phyloP scores from a whole-genome alignment of 108 stramenopile genomes.

The Nitzschia sp. region DNA sequence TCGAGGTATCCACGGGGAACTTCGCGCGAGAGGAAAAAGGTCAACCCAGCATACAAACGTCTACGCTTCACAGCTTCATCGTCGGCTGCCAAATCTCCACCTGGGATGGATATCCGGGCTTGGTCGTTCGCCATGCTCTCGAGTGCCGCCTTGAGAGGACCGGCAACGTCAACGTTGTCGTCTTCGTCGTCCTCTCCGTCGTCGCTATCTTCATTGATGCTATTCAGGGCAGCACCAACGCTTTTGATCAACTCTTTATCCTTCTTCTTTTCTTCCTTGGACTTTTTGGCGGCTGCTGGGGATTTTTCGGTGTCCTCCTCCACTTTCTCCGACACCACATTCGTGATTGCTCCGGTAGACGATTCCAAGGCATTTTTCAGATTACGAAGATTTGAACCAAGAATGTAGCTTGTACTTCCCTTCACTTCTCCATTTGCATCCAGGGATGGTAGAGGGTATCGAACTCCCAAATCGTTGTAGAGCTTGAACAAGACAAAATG shows the following conservation, averaged over 20 bases:
- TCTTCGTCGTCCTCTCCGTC: slow-evolving; percentile 65
- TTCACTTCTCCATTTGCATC: slow-evolving; percentile 52
- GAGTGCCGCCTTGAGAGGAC: slow-evolving; percentile 77
- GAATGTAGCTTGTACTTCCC: slow-evolving; percentile 62
- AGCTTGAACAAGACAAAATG: slow-evolving; percentile 96
- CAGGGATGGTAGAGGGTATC: slow-evolving; percentile 78
- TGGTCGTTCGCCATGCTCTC: slow-evolving; percentile 69
- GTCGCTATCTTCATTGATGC: slow-evolving; percentile 45
- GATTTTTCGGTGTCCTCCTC: slow-evolving; percentile 24
- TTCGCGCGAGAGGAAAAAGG: slow-evolving; percentile 93
- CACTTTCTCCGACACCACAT: slow-evolving; percentile 65
- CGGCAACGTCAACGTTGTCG: slow-evolving; percentile 70
- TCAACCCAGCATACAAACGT: slow-evolving; percentile 79
- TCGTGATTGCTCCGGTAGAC: slow-evolving; percentile 56
- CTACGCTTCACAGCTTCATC: slow-evolving; percentile 73
- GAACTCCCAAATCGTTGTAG: slow-evolving; percentile 85
- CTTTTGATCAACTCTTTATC: slow-evolving; percentile 58
- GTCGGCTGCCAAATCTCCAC: slow-evolving; percentile 42
- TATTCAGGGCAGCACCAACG: slow-evolving; percentile 72
- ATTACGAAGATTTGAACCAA: slow-evolving; percentile 66
- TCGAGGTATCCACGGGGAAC: slow-evolving; percentile 93
- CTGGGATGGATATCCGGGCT: slow-evolving; percentile 33
- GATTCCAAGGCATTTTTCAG: slow-evolving; percentile 62
- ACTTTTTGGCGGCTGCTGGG: slow-evolving; percentile 15
- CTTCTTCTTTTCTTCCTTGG: slow-evolving; percentile 50